Conservation (phyloP, 2,329 filamentous ascomycete species). For the Cladophialophora carrionii region DNA sequence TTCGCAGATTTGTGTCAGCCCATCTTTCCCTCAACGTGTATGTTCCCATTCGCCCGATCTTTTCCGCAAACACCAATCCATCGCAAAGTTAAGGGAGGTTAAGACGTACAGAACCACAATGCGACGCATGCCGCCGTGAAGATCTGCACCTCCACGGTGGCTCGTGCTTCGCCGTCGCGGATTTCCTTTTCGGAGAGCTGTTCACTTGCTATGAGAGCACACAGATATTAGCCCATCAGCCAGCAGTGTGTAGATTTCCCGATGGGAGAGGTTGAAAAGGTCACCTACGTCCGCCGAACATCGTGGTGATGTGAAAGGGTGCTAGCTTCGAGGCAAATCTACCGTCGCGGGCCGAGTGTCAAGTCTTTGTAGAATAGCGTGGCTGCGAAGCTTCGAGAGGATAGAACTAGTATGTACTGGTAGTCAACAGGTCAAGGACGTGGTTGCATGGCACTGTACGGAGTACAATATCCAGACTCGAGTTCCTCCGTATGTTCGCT, state of each 20-base stretch:
- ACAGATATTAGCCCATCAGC: background rate
- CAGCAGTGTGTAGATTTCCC: background rate
- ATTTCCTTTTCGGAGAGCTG: constrained; percentile 53
- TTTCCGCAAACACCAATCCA: constrained; percentile 1
- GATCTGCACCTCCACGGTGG: constrained; percentile 58
- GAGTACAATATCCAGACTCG: background rate
- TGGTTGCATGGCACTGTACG: background rate
- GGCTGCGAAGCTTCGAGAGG: background rate
- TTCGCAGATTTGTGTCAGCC: constrained; percentile 2
- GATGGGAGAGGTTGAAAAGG: constrained; percentile 3
- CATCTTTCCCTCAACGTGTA: constrained; percentile 10
- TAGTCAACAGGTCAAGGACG: background rate
- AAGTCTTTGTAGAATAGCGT: background rate
- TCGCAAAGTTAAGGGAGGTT: background rate
- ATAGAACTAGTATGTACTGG: background rate
- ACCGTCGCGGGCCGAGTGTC: background rate
- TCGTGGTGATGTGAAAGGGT: constrained; percentile 6
- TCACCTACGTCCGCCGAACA: constrained; percentile 35
- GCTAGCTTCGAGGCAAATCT: background rate
- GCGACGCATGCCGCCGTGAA: constrained; percentile 59
- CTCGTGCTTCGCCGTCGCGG: constrained; percentile 58
- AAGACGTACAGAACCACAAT: constrained; percentile 64
- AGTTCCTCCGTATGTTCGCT: background rate
- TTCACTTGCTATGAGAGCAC: constrained; percentile 40
- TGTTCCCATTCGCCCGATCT: background rate